phyloP scores from a whole-genome alignment of 2,329 filamentous ascomycete genomes.

The Podosphaera aphanis region DNA sequence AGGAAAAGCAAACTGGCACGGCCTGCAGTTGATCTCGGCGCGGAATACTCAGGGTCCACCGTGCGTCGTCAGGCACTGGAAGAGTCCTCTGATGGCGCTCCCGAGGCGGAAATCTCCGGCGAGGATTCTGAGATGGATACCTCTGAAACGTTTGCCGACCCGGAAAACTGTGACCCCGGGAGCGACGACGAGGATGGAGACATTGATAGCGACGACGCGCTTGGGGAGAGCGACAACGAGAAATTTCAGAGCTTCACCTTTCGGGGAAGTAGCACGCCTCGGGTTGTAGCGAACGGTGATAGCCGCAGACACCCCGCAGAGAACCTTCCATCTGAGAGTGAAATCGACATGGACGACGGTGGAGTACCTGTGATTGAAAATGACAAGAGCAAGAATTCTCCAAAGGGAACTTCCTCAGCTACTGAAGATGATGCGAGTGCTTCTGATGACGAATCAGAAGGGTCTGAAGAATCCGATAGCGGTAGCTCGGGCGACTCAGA shows the following conservation, averaged over 20 bases:
- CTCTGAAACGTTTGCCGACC: slow-evolving; percentile 23
- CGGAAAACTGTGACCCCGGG: slow-evolving; percentile 27
- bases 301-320: slow-evolving; percentile 13
- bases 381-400: neutral
- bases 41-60: slow-evolving; percentile 55
- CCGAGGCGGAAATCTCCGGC: slow-evolving; percentile 28
- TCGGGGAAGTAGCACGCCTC: slow-evolving; percentile 30
- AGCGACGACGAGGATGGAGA: slow-evolving; percentile 32
- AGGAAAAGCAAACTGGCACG: slow-evolving; percentile 68
- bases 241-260: slow-evolving; percentile 52
- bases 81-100: slow-evolving; percentile 26
- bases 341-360: slow-evolving; percentile 11
- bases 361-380: slow-evolving; percentile 15
- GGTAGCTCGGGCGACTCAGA: slow-evolving; percentile 13
- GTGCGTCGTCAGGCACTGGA: slow-evolving; percentile 48
- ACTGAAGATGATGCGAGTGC: slow-evolving; percentile 11
- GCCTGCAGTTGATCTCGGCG: slow-evolving; percentile 44
- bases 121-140: slow-evolving; percentile 16
- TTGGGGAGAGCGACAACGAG: slow-evolving; percentile 69
- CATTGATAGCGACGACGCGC: slow-evolving; percentile 43
- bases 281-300: neutral
- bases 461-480: slow-evolving; percentile 13
- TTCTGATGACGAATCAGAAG: slow-evolving; percentile 11
- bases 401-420: neutral
- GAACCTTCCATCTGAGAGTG: slow-evolving; percentile 25